These are phyloP conservation scores for Xylariaceae sp. DNA, from an alignment of 2,329 filamentous ascomycete species.

Conservation along the genomic window DNA sequence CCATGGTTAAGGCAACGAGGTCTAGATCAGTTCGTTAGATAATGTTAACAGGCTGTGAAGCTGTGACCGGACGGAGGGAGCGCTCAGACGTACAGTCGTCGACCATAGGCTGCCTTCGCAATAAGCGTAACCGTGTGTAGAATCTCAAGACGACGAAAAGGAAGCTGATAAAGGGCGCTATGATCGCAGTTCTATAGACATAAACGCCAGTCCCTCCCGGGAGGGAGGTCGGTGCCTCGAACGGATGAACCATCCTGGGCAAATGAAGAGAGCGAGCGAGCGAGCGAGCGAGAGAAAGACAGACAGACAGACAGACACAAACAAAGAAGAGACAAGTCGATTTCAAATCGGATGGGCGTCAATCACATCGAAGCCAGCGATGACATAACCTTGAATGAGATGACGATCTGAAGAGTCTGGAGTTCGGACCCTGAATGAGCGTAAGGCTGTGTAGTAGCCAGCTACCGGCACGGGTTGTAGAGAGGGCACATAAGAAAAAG, in stretches of 20 bases:
- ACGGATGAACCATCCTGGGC: slow-evolving; percentile 11
- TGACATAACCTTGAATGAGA: slow-evolving; percentile 2
- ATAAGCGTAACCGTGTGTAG: slow-evolving; percentile 24
- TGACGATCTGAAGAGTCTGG: background rate
- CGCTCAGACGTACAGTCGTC: slow-evolving; percentile 27
- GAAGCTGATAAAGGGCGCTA: slow-evolving; percentile 29
- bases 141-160: slow-evolving; percentile 27
- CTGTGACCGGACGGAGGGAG: no score
- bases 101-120: slow-evolving; percentile 18
- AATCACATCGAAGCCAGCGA: slow-evolving; percentile 17
- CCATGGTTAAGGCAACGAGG: slow-evolving; percentile 27
- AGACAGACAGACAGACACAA: no score
- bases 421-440: background rate
- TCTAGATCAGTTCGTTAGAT: slow-evolving; percentile 16
- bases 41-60: background rate
- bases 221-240: slow-evolving; percentile 14
- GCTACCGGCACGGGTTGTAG: no score
- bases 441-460: background rate
- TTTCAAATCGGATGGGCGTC: background rate
- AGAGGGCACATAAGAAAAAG: no score
- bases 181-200: slow-evolving; percentile 26
- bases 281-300: no score
- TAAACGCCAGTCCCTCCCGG: slow-evolving; percentile 29
- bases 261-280: background rate
- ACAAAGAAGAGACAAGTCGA: slow-evolving; percentile 9